phyloP scores from a whole-genome alignment of 1,139 yeast genomes.

The Lodderomyces parapsilosis region DNA sequence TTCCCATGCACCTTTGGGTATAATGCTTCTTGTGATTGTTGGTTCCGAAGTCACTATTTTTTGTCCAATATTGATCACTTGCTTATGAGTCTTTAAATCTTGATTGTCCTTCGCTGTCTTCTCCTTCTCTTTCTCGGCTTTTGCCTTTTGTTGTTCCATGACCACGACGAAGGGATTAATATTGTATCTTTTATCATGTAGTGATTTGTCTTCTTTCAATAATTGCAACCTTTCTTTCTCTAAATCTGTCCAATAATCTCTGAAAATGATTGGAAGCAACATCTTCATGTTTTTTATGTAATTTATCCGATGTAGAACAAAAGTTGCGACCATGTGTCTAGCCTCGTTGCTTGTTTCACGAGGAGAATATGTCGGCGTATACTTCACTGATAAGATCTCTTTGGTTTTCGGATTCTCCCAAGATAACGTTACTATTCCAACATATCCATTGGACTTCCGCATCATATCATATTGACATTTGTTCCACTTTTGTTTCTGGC shows the following conservation, averaged over 20 bases:
- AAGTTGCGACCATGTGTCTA: conserved; percentile 86
- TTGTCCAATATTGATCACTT: conserved; percentile 35
- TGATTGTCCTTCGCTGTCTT: conserved; percentile 35
- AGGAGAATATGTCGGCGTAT: conserved; percentile 67
- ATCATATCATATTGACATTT: conserved; percentile 77
- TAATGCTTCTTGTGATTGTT: conserved; percentile 16
- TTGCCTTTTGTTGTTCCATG: conserved; percentile 50
- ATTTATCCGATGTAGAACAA: conserved; percentile 75
- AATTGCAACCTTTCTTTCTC: conserved; percentile 55
- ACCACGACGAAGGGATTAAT: conserved; percentile 71
- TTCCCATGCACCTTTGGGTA: conserved; percentile 68
- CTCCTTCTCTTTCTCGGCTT: conserved; percentile 45
- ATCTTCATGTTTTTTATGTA: conserved; percentile 80
- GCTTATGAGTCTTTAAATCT: conserved; percentile 40
- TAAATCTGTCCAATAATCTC: conserved; percentile 72
- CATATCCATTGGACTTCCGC: conserved; percentile 48
- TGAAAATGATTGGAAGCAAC: conserved; percentile 82
- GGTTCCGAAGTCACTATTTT: conserved; percentile 1
- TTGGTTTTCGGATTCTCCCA: conserved; percentile 82
- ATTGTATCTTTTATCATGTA: conserved; percentile 54
- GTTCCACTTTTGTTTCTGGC: conserved; percentile 89
- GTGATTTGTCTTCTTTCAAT: conserved; percentile 41
- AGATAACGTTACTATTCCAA: conserved; percentile 59
- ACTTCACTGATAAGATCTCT: conserved; percentile 56
- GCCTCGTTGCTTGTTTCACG: conserved; percentile 87